Evolutionary conservation across 768 basidiomycete species (phyloP).

Genomic region (Gloeophyllum trabeum): DNA sequence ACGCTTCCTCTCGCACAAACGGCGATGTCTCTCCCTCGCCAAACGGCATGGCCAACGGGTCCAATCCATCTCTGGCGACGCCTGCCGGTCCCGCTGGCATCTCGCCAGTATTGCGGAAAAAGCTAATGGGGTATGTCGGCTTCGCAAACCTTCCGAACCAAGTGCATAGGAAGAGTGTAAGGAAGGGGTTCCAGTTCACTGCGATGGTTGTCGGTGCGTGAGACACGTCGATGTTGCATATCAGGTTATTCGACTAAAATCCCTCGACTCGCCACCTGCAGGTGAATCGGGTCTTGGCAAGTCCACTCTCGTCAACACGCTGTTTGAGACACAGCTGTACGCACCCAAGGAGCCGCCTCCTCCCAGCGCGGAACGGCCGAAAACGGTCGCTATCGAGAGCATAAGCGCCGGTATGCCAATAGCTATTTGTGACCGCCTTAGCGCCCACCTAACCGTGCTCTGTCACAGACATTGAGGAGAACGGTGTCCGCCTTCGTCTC

Average conservation of each 20-base stretch:
- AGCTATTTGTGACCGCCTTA: background rate
- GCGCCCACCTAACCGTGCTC: background rate
- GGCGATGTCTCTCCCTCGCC: conserved; percentile 42
- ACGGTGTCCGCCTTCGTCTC: conserved; percentile 88
- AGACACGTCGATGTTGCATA: conserved; percentile 8
- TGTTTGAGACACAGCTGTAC: conserved; percentile 96
- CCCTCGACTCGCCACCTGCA: conserved; percentile 17
- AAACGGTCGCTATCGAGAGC: conserved; percentile 96
- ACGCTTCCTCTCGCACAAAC: conserved; percentile 47
- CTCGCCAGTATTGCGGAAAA: conserved; percentile 60
- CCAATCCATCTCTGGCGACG: conserved; percentile 42
- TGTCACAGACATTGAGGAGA: conserved; percentile 91
- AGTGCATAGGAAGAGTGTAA: conserved; percentile 95
- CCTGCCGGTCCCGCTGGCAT: conserved; percentile 15
- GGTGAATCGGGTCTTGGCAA: conserved; percentile 98
- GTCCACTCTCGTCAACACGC: conserved; percentile 96
- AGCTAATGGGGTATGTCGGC: conserved; percentile 90
- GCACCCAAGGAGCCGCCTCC: conserved; percentile 76
- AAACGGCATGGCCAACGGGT: conserved; percentile 52
- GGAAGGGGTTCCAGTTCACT: conserved; percentile 99
- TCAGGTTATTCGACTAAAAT: background rate
- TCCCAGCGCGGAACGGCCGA: conserved; percentile 78
- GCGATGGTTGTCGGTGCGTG: conserved; percentile 96
- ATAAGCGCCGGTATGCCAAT: conserved; percentile 81
- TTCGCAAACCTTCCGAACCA: conserved; percentile 99